Percentiles rank a stretch among this genome's conserved stretches.
Evolutionary conservation across 106 monocot genomes (phyloP).

Genomic region (Narthecium ossifragum): DNA sequence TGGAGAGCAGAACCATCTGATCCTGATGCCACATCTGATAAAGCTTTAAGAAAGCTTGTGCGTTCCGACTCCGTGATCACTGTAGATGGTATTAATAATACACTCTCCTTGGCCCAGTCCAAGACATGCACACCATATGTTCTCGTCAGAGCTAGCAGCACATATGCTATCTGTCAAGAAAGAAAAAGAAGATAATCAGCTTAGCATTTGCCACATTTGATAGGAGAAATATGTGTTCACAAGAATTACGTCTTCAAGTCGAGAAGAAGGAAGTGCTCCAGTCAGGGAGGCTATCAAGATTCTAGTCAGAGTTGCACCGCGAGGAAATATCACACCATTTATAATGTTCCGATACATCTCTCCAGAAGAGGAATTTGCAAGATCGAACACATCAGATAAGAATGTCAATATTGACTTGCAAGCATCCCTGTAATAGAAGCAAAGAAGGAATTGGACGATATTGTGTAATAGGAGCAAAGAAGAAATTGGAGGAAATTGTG

Average conservation of each 20-base stretch:
- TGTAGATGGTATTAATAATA: constrained; percentile 66
- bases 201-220: not conserved
- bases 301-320: constrained; percentile 79
- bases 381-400: constrained; percentile 82
- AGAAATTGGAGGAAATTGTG: too few species aligned
- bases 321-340: constrained; percentile 48
- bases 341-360: constrained; percentile 53
- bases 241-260: constrained; percentile 63
- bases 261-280: constrained; percentile 84
- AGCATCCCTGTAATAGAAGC: constrained; percentile 56
- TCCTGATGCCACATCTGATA: constrained; percentile 61
- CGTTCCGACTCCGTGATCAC: constrained; percentile 77
- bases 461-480: too few species aligned
- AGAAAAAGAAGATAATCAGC: not conserved
- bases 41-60: constrained; percentile 47
- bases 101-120: constrained; percentile 66
- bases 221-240: not conserved
- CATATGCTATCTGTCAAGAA: constrained; percentile 56
- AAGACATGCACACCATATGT: constrained; percentile 54
- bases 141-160: constrained; percentile 55
- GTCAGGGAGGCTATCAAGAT: constrained; percentile 82
- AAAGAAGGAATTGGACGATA: too few species aligned
- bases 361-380: constrained; percentile 60
- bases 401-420: constrained; percentile 95
- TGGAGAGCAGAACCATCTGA: constrained; percentile 32